phyloP scores from a whole-genome alignment of 2,329 filamentous ascomycete species.

The Thielaviopsis punctulata region DNA sequence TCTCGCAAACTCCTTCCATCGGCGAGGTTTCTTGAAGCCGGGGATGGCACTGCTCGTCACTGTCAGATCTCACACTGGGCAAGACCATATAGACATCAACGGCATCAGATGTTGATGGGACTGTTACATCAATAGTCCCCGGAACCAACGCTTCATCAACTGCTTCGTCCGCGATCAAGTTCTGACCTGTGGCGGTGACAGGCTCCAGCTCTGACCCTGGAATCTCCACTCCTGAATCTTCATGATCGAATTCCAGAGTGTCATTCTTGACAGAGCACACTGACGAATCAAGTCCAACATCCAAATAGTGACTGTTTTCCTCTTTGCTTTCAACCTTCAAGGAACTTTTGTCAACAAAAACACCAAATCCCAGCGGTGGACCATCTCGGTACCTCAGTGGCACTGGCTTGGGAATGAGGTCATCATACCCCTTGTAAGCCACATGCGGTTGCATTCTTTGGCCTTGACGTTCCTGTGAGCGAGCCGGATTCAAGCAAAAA shows the following conservation, averaged over 20 bases:
- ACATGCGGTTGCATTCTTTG: neutral
- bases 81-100: neutral
- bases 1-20: neutral
- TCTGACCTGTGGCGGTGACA: no score
- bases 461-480: neutral
- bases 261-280: neutral
- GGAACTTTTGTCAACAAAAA: neutral
- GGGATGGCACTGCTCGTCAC: neutral
- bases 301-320: neutral
- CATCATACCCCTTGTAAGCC: neutral
- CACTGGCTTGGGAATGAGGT: neutral
- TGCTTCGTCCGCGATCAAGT: neutral
- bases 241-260: neutral
- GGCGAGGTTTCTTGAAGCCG: neutral
- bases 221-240: no score
- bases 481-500: neutral
- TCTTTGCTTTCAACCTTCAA: neutral
- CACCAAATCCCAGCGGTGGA: neutral
- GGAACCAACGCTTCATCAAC: neutral
- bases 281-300: neutral
- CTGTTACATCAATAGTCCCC: neutral
- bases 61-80: neutral
- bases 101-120: neutral
- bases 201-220: no score
- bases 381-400: neutral